These are phyloP conservation scores for Candida anglica DNA, from an alignment of 805 yeast genomes.

Conservation along the genomic window DNA sequence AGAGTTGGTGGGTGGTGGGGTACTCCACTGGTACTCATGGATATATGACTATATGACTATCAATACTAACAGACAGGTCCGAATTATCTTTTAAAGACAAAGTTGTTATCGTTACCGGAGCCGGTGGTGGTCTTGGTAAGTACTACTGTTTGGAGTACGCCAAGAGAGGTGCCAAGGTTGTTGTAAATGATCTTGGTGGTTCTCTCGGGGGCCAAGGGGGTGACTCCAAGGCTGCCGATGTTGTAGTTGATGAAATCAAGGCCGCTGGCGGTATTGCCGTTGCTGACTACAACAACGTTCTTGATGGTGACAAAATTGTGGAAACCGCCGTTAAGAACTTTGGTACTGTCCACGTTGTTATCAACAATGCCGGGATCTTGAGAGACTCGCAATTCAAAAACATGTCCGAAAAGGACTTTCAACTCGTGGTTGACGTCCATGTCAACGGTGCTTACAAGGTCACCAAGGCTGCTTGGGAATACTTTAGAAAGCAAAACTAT, in stretches of 20 bases:
- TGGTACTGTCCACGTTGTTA: conserved; percentile 83
- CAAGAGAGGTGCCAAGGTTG: conserved; percentile 88
- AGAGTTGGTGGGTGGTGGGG: too few species aligned
- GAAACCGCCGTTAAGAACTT: conserved; percentile 81
- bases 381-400: conserved; percentile 85
- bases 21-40: too few species aligned
- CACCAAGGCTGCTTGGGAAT: conserved; percentile 89
- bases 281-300: conserved; percentile 89
- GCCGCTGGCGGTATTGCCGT: conserved; percentile 80
- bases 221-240: conserved; percentile 74
- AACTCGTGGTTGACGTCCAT: conserved; percentile 80
- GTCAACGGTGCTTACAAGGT: conserved; percentile 84
- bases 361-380: conserved; percentile 94
- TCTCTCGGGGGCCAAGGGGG: conserved; percentile 71
- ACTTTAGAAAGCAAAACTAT: conserved; percentile 74
- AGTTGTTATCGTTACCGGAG: conserved; percentile 93
- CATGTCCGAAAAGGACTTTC: conserved; percentile 78
- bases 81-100: conserved; percentile 61
- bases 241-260: conserved; percentile 81
- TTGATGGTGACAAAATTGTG: conserved; percentile 78
- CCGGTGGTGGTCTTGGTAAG: conserved; percentile 96
- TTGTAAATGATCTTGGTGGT: conserved; percentile 92
- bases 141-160: conserved; percentile 86
- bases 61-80: conserved; percentile 13
- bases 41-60: too few species aligned